Evolutionary conservation across 331 rosid genomes (phyloP), one percentile per base, ranked within the genome.

Genomic region (Dryas integrifolia): DNA sequence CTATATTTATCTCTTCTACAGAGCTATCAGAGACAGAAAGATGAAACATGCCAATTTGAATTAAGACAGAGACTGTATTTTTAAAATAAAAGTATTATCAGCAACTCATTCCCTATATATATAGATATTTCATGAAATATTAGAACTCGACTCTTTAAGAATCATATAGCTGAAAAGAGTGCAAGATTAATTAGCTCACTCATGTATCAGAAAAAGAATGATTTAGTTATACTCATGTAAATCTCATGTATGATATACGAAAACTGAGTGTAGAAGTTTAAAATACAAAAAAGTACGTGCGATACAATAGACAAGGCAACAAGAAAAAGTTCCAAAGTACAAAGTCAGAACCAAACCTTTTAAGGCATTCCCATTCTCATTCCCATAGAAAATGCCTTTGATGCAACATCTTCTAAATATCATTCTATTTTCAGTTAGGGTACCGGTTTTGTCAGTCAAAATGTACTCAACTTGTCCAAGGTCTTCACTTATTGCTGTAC

Each of bases 391-490:
- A 80, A 84, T 85, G 18, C 96, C 97, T 72, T 61, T 77, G 76
- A 95, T 83, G 81, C 90, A 95, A 66, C 99, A 95, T 79, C 99
- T 89, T 87, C 96, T 89, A 80, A 95, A 95, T 73, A 95, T 92
- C 99, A 95, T 95, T 81, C 77, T 89, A 77, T 95, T 95, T 77
- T 95, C 99, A 11, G 99, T 95, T 70, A 95, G 84, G 58, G 99
- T 95, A 76, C 99, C 99, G 12, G 99, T 95, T 83, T 95, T 95
- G 87, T 95, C 99, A n/a, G 99, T 95, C 90, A 95, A 77, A 77
- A 95, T 92, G 90, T 92, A 95, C 88, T 95, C 99, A 50, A 95
- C 99, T 84, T 95, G 99, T 76, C 99, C 99, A 85, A 95, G 89
- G 85, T 95, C 96, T 82, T 95, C 99, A 13, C 99, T 95, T 80